Evolutionary conservation across 2,329 filamentous ascomycete genomes (phyloP).

Genomic region (Claviceps sp.): DNA sequence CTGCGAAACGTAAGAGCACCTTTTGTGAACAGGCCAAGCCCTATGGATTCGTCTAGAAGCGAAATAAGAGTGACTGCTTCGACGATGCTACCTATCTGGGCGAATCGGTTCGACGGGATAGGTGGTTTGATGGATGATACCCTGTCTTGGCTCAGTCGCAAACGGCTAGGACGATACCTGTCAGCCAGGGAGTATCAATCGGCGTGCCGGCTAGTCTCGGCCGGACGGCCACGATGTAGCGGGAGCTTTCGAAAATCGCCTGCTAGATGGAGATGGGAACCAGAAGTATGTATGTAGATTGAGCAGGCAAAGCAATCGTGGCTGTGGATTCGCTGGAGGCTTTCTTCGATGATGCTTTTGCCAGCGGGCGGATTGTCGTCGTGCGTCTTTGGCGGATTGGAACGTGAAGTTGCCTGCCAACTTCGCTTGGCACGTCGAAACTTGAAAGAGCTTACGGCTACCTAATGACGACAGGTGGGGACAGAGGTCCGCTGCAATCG

Average conservation of each 20-base stretch:
- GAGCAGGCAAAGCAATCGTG: background rate
- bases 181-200: background rate
- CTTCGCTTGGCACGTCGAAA: too few relatives aligned
- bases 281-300: background rate
- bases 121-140: background rate
- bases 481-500: background rate
- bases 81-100: background rate
- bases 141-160: background rate
- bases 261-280: background rate
- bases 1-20: background rate
- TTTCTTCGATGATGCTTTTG: background rate
- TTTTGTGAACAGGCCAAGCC: background rate
- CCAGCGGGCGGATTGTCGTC: background rate
- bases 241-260: background rate
- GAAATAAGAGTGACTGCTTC: too few relatives aligned
- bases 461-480: background rate
- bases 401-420: background rate
- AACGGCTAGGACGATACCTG: background rate
- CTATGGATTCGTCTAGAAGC: background rate
- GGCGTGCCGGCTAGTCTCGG: conserved; percentile 1
- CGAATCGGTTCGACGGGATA: background rate
- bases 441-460: background rate
- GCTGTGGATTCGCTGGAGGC: background rate
- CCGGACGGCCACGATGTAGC: conserved; percentile 4
- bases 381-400: background rate